Base-by-base conservation (phyloP, 306 rosid species). In the Acacia confusa region DNA sequence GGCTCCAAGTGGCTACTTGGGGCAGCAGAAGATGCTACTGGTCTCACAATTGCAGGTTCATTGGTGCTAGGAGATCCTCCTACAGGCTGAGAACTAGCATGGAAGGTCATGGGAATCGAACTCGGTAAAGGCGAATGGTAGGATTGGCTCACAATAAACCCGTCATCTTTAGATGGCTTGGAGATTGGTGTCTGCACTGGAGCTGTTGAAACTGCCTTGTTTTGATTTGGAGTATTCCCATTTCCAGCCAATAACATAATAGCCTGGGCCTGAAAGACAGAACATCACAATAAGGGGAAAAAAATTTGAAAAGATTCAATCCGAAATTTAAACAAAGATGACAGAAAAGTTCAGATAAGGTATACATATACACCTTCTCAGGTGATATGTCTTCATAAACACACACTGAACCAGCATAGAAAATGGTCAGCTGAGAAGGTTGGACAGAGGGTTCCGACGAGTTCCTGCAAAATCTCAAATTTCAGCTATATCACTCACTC, bases 221-320 rank as follows among this genome's bases (percentile, higher is more conserved):
- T 85, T 55, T 84, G 87, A 63, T 75, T 52, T 40, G 86, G 85
- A 78, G 82, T 22, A 64, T 84, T 74, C 16, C 90, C 90, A 36
- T 88, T 84, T 83, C 94, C 97, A 83, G 99, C 99, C 76, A 93
- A 79, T 77, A 88, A 77, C 99, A 96, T 91, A 76, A 96, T 88
- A 77, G 97, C 97, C 69, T 91, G 88, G 58, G 96, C 97, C 99
- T 95, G 84, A 71, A 19, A 27, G 30, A 85, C 40, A 52, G 38
- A 60, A 11, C 32, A 58, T 14, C 27, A 73, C 65, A 70, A 34
- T 65, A 60, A 28, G 68, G 58, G 40, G 32, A 27, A 70, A 28
- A 66, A 13, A 80, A 1, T 19, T 20, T 27, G 60, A 58, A 34
- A 28, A 30, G 70, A 7, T 34, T 64, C 22, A 7, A 64, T 30